phyloP scores from a whole-genome alignment of 2,329 filamentous ascomycete species.

The Myriosclerotinia scirpicola region DNA sequence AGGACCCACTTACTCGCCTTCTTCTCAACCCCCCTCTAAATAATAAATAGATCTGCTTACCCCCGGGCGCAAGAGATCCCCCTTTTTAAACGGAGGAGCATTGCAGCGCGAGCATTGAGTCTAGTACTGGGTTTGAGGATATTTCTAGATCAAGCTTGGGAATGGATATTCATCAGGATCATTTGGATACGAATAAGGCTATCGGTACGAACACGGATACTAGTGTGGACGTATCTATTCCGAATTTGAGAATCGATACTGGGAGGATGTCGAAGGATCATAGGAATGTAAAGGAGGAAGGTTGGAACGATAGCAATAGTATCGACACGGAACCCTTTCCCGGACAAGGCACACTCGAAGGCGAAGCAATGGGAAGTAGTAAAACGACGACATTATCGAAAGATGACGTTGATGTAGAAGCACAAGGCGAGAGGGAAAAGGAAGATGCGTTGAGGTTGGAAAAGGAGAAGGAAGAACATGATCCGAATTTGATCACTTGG shows the following conservation, averaged over 20 bases:
- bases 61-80: background rate
- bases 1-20: background rate
- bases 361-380: constrained; percentile 9
- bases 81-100: background rate
- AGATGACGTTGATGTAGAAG: constrained; percentile 11
- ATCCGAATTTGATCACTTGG: constrained; percentile 26
- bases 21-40: background rate
- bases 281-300: background rate
- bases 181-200: background rate
- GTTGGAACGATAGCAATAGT: constrained; percentile 11
- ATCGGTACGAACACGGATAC: background rate
- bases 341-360: background rate
- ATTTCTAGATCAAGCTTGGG: background rate
- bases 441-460: background rate
- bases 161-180: background rate
- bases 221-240: background rate
- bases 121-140: constrained; percentile 6
- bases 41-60: constrained; percentile 4
- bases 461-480: constrained; percentile 6
- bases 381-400: constrained; percentile 14
- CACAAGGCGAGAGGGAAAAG: constrained; percentile 11
- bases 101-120: constrained; percentile 4
- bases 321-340: constrained; percentile 12
- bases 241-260: constrained; percentile 6
- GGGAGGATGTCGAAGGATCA: background rate